phyloP scores from a whole-genome alignment of 192 early-diverging fungal genomes.

The Phlyctochytrium arcticum region DNA sequence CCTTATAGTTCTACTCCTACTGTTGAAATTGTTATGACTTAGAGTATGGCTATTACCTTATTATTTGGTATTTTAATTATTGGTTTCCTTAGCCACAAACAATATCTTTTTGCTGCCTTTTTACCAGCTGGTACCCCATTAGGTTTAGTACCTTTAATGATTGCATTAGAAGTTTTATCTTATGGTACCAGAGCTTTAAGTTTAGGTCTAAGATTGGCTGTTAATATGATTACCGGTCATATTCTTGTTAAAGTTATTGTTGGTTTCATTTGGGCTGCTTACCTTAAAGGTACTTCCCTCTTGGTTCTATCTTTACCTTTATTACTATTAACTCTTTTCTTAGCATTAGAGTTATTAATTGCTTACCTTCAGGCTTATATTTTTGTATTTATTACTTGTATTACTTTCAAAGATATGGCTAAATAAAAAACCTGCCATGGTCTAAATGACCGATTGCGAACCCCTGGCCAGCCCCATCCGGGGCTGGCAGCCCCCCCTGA shows the following conservation, averaged over 20 bases:
- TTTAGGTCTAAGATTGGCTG: conserved; percentile 37
- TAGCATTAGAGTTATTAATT: conserved; percentile 39
- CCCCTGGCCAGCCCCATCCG: too few relatives aligned
- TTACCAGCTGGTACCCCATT: conserved; percentile 36
- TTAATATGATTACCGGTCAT: conserved; percentile 39
- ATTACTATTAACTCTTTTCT: conserved; percentile 30
- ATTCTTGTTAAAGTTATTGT: conserved; percentile 39
- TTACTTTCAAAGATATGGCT: conserved; percentile 30
- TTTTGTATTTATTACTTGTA: conserved; percentile 32
- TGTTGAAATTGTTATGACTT: conserved; percentile 40
- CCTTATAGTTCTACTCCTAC: conserved; percentile 41
- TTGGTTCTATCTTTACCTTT: conserved; percentile 21
- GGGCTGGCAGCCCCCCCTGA: too few relatives aligned
- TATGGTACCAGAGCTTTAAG: conserved; percentile 36
- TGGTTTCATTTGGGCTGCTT: conserved; percentile 36
- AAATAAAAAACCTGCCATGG: too few relatives aligned
- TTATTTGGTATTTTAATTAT: conserved; percentile 33
- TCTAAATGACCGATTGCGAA: too few relatives aligned
- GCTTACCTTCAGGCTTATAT: conserved; percentile 43
- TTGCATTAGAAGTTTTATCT: conserved; percentile 38
- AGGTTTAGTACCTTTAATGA: conserved; percentile 35
- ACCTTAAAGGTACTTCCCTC: conserved; percentile 33
- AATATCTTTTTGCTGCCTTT: conserved; percentile 31
- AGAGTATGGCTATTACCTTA: conserved; percentile 31
- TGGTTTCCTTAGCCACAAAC: conserved; percentile 32